Base-by-base conservation (phyloP, 2,329 filamentous ascomycete species). In the Ceratocystis destructans region DNA sequence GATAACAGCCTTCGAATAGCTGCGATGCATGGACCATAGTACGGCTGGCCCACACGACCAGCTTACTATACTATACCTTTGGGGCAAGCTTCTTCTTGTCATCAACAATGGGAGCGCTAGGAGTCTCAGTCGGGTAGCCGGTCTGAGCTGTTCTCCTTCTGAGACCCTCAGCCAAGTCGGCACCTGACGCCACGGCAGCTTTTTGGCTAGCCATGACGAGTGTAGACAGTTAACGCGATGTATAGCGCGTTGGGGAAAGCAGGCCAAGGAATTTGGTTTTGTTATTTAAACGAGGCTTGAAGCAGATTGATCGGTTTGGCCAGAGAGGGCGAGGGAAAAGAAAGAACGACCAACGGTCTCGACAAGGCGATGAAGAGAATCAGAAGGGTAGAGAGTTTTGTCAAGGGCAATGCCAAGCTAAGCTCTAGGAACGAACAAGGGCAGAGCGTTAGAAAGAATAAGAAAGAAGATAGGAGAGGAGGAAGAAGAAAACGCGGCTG, bases 1-100 rank as follows among this genome's bases (percentile, higher is more conserved):
- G 3, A 15, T 41, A 10, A 15, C 12, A 41, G 37, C 5, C 22
- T 44, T 33, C 33, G 20, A 28, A 33, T 33, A 62, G 17, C 17
- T 50, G 17, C 20, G 41, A 48, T 31, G 20, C 41, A 28, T 25
- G 20, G 48, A 25, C 48, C 48, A 20, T 53, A 53, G 48, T 53
- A 53, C 10, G 12, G 33, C 10, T 46, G 28, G 48, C n/a, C n/a
- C 10, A 33, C 20, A 25, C 10, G 3, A 1, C 37, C 12, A 3
- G 37, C 37, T 15, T 41, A 41, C 48, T 15, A 33, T 41, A 41
- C 48, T 15, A 33, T 63, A 85, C 83, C 80, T 85, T 82, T 74
- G 82, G 81, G 68, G 73, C 74, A 22, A 79, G 75, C 74, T 83
- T 82, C 78, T 85, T 86, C 74, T 82, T 82, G 70, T 86, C 82